Evolutionary conservation across 148 eudicot species (phyloP).

Genomic region (Fagopyrum tataricum): DNA sequence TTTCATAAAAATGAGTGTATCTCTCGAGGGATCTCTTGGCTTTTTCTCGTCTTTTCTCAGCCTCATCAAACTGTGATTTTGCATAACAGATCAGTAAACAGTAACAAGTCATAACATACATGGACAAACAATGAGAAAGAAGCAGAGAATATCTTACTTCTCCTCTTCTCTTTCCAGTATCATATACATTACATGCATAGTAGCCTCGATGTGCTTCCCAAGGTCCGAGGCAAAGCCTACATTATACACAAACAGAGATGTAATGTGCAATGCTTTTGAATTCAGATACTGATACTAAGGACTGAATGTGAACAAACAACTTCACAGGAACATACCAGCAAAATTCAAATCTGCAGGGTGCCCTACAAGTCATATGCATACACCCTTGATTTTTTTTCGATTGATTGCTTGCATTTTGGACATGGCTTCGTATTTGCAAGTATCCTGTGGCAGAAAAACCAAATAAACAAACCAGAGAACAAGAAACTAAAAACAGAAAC

Average conservation of each 20-base stretch:
- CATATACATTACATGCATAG: slow-evolving; percentile 90
- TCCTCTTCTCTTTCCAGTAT: slow-evolving; percentile 81
- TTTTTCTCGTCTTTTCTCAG: slow-evolving; percentile 89
- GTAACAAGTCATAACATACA: background rate
- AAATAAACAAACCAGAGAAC: background rate
- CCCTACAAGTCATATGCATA: slow-evolving; percentile 92
- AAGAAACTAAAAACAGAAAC: no score
- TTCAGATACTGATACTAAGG: background rate
- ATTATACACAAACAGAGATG: background rate
- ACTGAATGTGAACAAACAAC: background rate
- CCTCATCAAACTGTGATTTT: slow-evolving; percentile 56
- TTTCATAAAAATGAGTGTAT: slow-evolving; percentile 91
- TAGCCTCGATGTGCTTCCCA: slow-evolving; percentile 90
- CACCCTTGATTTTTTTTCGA: slow-evolving; percentile 94
- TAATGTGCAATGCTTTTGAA: background rate
- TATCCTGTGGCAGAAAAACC: slow-evolving; percentile 39
- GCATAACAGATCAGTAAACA: slow-evolving; percentile 6
- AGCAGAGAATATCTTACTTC: slow-evolving; percentile 29
- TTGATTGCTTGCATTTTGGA: slow-evolving; percentile 97
- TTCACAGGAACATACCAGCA: slow-evolving; percentile 58
- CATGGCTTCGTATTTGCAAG: slow-evolving; percentile 88
- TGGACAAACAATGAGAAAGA: background rate
- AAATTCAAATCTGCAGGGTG: slow-evolving; percentile 88
- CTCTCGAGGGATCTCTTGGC: slow-evolving; percentile 85
- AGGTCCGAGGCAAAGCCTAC: slow-evolving; percentile 84